Conservation (phyloP, 352 stramenopile species). For the Pythium brassicae region DNA sequence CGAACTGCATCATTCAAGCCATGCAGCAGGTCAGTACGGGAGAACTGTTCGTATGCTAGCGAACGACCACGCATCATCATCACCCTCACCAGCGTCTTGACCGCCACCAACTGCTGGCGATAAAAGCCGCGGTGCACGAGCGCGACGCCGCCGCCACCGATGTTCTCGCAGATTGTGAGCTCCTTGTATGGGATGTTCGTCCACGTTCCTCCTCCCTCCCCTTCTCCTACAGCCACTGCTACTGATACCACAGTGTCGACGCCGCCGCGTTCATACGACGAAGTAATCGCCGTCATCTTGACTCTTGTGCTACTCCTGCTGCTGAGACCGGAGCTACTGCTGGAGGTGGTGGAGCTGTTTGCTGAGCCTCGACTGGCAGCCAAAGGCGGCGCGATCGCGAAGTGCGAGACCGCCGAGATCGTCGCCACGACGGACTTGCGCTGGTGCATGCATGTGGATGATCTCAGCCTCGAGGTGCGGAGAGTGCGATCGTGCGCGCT, state of each 20-base stretch:
- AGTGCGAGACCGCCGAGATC: constrained; percentile 11
- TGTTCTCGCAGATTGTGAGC: constrained; percentile 76
- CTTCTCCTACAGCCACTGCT: too few relatives aligned
- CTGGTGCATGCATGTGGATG: constrained; percentile 4
- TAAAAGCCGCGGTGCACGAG: constrained; percentile 87
- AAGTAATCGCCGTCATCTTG: too few relatives aligned
- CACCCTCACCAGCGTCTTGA: constrained; percentile 82
- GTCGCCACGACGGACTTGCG: constrained; percentile 9
- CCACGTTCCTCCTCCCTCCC: constrained; percentile 25
- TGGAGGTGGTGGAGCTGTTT: not conserved
- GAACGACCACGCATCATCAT: too few relatives aligned
- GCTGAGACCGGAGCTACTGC: too few relatives aligned
- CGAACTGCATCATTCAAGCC: constrained; percentile 46
- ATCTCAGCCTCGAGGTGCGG: too few relatives aligned
- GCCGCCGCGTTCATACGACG: too few relatives aligned
- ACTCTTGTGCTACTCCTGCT: too few relatives aligned
- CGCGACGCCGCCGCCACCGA: constrained; percentile 87
- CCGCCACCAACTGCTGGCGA: constrained; percentile 57
- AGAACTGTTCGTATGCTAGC: too few relatives aligned
- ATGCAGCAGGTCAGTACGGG: not conserved
- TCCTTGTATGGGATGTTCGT: constrained; percentile 78
- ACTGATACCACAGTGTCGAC: too few relatives aligned
- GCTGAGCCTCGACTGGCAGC: not conserved
- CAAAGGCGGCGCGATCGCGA: constrained; percentile 6
- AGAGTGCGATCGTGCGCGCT: too few relatives aligned